These are phyloP conservation scores for Chaetomium sp. DNA, from an alignment of 2,329 filamentous ascomycete genomes.

Conservation along the genomic window DNA sequence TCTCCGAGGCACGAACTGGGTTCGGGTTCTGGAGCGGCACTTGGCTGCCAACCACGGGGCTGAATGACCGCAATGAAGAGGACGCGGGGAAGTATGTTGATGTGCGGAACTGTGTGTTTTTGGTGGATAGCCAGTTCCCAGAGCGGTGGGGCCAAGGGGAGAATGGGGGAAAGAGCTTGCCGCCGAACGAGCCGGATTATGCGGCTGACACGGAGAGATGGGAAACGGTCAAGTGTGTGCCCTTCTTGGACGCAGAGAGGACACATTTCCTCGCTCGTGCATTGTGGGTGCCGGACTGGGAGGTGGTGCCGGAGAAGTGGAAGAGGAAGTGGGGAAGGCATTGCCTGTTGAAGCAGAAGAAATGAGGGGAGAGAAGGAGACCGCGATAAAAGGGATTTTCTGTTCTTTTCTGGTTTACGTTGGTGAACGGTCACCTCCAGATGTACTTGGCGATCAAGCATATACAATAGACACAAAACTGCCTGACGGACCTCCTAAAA, in stretches of 20 bases:
- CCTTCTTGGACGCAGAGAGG: constrained; percentile 71
- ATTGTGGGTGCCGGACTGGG: constrained; percentile 72
- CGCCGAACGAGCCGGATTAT: constrained; percentile 74
- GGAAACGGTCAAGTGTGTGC: constrained; percentile 67
- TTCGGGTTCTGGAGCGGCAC: constrained; percentile 77
- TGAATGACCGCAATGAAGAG: constrained; percentile 89
- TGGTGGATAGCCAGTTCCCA: constrained; percentile 82
- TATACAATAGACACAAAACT: too few relatives aligned
- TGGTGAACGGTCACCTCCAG: too few relatives aligned
- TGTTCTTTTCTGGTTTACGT: not conserved
- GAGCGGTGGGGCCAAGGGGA: constrained; percentile 29
- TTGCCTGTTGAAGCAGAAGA: constrained; percentile 66
- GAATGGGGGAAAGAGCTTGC: constrained; percentile 30
- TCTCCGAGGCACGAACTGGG: constrained; percentile 63
- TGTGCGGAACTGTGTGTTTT: constrained; percentile 66
- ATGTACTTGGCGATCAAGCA: too few relatives aligned
- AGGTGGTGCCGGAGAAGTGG: constrained; percentile 61
- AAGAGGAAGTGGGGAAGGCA: constrained; percentile 80
- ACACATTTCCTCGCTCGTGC: constrained; percentile 70
- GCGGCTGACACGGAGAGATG: constrained; percentile 66
- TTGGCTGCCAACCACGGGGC: constrained; percentile 71
- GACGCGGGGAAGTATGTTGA: constrained; percentile 82
- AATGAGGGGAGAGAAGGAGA: not conserved
- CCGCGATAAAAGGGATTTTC: not conserved
- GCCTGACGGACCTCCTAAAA: too few relatives aligned